Percentiles rank a stretch among this genome's conserved stretches.
These are phyloP conservation scores for Coemansia sp. DNA, from an alignment of 192 early-diverging fungal species.

Conservation along the genomic window DNA sequence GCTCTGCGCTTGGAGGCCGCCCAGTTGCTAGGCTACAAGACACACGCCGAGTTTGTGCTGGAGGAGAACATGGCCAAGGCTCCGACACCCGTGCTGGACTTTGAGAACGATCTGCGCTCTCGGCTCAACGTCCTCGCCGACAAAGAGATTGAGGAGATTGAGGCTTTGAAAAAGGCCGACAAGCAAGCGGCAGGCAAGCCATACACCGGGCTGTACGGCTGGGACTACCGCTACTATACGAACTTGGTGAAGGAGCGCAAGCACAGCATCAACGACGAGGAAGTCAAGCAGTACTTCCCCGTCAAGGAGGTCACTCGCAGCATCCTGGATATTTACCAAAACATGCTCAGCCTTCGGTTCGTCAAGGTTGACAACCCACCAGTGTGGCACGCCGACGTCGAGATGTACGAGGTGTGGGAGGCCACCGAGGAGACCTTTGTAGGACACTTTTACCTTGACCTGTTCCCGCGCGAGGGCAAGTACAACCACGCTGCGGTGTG, in stretches of 20 bases:
- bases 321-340: slow-evolving; percentile 73
- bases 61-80: slow-evolving; percentile 83
- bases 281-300: slow-evolving; percentile 79
- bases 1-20: slow-evolving; percentile 56
- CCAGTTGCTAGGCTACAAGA: slow-evolving; percentile 66
- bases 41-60: slow-evolving; percentile 70
- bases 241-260: slow-evolving; percentile 69
- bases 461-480: slow-evolving; percentile 71
- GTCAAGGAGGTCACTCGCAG: slow-evolving; percentile 62
- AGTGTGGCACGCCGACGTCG: slow-evolving; percentile 81
- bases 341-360: slow-evolving; percentile 68
- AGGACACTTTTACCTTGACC: slow-evolving; percentile 75
- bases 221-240: slow-evolving; percentile 76
- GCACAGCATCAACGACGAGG: slow-evolving; percentile 73
- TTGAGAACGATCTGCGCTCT: slow-evolving; percentile 63
- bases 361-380: slow-evolving; percentile 58
- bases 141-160: slow-evolving; percentile 59
- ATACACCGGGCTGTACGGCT: slow-evolving; percentile 66
- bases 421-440: slow-evolving; percentile 57
- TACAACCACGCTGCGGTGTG: slow-evolving; percentile 81
- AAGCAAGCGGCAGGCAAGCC: slow-evolving; percentile 46
- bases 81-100: slow-evolving; percentile 60
- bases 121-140: slow-evolving; percentile 59
- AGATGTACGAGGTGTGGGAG: slow-evolving; percentile 75
- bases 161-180: slow-evolving; percentile 63